phyloP scores from a whole-genome alignment of 2,329 filamentous ascomycete species.

The Colletotrichum tofieldiae region DNA sequence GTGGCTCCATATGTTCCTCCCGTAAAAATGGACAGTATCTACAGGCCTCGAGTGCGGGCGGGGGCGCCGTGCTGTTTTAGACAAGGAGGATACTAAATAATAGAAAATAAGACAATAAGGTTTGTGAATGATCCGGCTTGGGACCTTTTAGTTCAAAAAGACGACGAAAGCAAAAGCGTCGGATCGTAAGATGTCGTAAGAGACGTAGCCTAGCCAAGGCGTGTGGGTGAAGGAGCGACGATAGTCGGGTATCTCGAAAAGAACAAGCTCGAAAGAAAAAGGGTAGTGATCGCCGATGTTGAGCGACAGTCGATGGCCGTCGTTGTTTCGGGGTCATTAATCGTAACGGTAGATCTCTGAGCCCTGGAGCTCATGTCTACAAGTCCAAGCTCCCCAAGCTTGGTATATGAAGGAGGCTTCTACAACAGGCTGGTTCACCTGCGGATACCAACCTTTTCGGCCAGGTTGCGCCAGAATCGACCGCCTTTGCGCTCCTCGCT shows the following conservation, averaged over 20 bases:
- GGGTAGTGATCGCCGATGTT: conserved; percentile 35
- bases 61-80: conserved; percentile 23
- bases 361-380: neutral
- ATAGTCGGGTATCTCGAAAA: conserved; percentile 49
- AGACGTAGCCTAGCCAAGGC: conserved; percentile 39
- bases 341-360: conserved; percentile 27
- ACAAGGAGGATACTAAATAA: conserved; percentile 34
- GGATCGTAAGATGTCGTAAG: conserved; percentile 36
- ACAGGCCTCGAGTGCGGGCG: conserved; percentile 29
- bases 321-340: conserved; percentile 38
- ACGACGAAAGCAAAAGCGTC: conserved; percentile 13
- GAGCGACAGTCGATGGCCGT: conserved; percentile 20
- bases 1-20: conserved; percentile 34
- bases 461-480: conserved; percentile 66
- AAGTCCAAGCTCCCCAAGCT: neutral
- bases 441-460: conserved; percentile 59
- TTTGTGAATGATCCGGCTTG: conserved; percentile 10
- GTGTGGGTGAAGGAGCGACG: conserved; percentile 37
- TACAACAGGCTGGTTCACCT: conserved; percentile 26
- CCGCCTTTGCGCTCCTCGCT: conserved; percentile 62
- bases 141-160: conserved; percentile 17
- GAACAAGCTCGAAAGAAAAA: conserved; percentile 27
- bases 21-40: conserved; percentile 22
- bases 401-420: conserved; percentile 7
- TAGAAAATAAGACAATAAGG: conserved; percentile 36